phyloP scores from a whole-genome alignment of 2,329 filamentous ascomycete species.

The Fusarium sacchari region DNA sequence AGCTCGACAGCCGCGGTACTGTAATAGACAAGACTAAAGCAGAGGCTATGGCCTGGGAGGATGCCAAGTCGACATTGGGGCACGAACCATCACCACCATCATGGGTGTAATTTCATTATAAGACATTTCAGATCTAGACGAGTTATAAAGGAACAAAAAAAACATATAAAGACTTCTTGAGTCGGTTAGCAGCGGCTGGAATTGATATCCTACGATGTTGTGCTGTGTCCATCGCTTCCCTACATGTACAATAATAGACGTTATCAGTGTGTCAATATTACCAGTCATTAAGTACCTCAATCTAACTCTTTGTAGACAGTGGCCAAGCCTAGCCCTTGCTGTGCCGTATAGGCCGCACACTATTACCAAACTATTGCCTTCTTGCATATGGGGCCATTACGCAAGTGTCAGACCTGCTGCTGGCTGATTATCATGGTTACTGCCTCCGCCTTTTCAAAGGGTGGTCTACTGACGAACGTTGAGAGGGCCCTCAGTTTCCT shows the following conservation, averaged over 20 bases:
- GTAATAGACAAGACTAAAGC: neutral
- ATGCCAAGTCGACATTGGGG: no score
- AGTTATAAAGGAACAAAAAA: neutral
- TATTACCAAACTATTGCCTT: neutral
- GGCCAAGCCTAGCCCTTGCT: neutral
- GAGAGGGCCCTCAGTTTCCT: no score
- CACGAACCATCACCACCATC: neutral
- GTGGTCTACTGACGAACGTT: no score
- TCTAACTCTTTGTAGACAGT: neutral
- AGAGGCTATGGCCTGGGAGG: neutral
- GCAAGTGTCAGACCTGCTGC: no score
- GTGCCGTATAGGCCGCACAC: neutral
- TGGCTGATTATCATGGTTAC: no score
- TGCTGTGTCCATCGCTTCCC: no score
- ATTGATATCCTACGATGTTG: no score
- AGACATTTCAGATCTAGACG: neutral
- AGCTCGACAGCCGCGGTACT: no score
- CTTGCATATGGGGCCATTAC: neutral
- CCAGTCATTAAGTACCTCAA: neutral
- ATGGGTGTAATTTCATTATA: neutral
- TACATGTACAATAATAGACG: no score
- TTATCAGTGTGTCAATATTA: no score
- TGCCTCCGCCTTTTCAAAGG: no score
- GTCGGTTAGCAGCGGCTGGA: no score
- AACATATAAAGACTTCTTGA: neutral